Evolutionary conservation across 2,329 filamentous ascomycete genomes (phyloP).

Genomic region (Teratosphaeriaceae sp.): DNA sequence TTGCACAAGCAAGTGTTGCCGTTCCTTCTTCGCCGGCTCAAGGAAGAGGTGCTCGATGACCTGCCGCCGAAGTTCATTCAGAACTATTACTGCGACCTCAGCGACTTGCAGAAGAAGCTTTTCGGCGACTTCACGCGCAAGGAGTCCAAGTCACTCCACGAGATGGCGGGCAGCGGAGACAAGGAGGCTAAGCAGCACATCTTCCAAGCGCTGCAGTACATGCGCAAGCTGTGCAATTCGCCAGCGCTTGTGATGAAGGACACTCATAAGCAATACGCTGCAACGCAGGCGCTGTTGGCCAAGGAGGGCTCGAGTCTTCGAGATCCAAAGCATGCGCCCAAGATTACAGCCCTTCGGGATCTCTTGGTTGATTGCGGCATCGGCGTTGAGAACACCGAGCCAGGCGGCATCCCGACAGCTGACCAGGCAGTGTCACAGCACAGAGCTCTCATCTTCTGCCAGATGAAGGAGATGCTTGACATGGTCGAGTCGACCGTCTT

Average conservation of each 20-base stretch:
- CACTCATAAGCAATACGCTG: conserved; percentile 80
- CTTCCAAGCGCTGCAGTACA: conserved; percentile 98
- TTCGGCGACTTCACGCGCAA: conserved; percentile 97
- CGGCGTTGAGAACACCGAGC: conserved; percentile 54
- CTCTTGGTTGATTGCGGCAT: conserved; percentile 98
- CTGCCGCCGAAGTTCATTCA: conserved; percentile 96
- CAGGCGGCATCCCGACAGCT: conserved; percentile 46
- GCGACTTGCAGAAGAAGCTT: conserved; percentile 86
- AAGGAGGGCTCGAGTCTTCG: conserved; percentile 75
- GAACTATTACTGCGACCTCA: conserved; percentile 98
- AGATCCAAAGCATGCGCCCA: conserved; percentile 83
- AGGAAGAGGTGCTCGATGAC: conserved; percentile 95
- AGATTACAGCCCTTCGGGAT: conserved; percentile 82
- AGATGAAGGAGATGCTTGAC: conserved; percentile 99
- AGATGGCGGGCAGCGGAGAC: conserved; percentile 76
- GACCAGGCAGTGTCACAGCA: conserved; percentile 88
- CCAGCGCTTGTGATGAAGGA: conserved; percentile 95
- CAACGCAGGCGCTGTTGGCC: conserved; percentile 73
- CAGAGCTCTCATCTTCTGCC: conserved; percentile 92
- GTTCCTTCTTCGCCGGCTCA: conserved; percentile 90
- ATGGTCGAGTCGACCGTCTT: conserved; percentile 96
- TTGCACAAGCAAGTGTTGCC: conserved; percentile 96
- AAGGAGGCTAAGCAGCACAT: conserved; percentile 97
- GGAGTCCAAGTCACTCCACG: conserved; percentile 79
- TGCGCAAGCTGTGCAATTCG: conserved; percentile 98